Conservation (phyloP, 1,284 basidiomycete species). For the Ceratobasidium sp. region DNA sequence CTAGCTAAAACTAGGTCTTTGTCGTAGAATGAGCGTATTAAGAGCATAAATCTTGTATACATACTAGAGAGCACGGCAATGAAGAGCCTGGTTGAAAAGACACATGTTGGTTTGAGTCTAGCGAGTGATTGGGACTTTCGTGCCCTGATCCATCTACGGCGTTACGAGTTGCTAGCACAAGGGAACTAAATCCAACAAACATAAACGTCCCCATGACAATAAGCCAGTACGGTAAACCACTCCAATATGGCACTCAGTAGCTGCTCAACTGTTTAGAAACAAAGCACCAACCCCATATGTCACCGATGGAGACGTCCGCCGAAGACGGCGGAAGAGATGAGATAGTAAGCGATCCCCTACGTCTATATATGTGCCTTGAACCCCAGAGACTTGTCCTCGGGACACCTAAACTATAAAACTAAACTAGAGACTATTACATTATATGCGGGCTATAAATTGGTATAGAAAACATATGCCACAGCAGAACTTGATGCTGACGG, state of each 20-base stretch:
- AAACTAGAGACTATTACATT: too few relatives aligned
- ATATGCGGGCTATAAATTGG: too few relatives aligned
- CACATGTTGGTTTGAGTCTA: neutral
- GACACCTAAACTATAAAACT: too few relatives aligned
- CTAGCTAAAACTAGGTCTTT: neutral
- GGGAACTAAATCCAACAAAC: slow-evolving; percentile 24
- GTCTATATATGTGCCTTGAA: too few relatives aligned
- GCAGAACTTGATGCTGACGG: slow-evolving; percentile 1
- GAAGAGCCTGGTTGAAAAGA: neutral
- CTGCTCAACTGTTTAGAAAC: too few relatives aligned
- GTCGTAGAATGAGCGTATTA: slow-evolving; percentile 18
- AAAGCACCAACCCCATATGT: too few relatives aligned
- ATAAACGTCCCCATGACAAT: slow-evolving; percentile 20
- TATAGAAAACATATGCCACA: too few relatives aligned
- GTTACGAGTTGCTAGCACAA: neutral
- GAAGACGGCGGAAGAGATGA: too few relatives aligned
- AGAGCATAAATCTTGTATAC: slow-evolving; percentile 16
- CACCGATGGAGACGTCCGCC: too few relatives aligned
- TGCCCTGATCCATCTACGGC: slow-evolving; percentile 25
- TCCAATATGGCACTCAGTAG: neutral
- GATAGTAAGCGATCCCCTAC: too few relatives aligned
- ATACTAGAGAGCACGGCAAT: slow-evolving; percentile 26
- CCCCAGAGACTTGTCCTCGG: too few relatives aligned
- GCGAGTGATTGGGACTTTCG: neutral
- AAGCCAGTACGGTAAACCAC: slow-evolving; percentile 8